Percentiles rank a stretch among this genome's conserved stretches.
phyloP scores from a whole-genome alignment of 2,329 filamentous ascomycete genomes.

The Xylariaceae sp. region DNA sequence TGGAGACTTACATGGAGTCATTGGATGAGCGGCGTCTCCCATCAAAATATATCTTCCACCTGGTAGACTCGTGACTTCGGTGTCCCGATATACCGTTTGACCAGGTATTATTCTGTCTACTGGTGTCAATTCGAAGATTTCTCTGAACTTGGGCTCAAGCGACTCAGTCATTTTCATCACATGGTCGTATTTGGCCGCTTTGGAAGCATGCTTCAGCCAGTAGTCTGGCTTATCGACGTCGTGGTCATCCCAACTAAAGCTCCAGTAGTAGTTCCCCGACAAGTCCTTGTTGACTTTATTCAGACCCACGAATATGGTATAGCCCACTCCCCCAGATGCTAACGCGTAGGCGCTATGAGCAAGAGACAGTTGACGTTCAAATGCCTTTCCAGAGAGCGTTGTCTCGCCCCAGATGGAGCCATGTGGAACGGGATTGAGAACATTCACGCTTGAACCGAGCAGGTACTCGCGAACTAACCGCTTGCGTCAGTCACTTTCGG shows the following conservation, averaged over 20 bases:
- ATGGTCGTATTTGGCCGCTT: conserved; percentile 59
- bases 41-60: not conserved
- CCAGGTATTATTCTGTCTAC: not conserved
- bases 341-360: conserved; percentile 36
- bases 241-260: conserved; percentile 52
- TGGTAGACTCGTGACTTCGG: not conserved
- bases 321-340: conserved; percentile 2
- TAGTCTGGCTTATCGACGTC: conserved; percentile 82
- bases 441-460: conserved; percentile 28
- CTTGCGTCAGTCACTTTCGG: not conserved
- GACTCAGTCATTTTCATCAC: conserved; percentile 18
- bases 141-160: conserved; percentile 31
- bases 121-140: conserved; percentile 22
- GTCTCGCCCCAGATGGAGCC: conserved; percentile 36
- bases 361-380: conserved; percentile 38
- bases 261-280: conserved; percentile 39
- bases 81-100: conserved; percentile 6
- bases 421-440: conserved; percentile 28
- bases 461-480: conserved; percentile 34
- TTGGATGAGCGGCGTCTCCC: conserved; percentile 13
- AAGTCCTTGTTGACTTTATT: conserved; percentile 29
- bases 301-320: conserved; percentile 34
- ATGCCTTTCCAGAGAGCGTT: conserved; percentile 31
- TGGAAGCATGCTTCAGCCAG: conserved; percentile 69
- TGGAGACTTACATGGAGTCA: conserved; percentile 17